phyloP scores from a whole-genome alignment of 139 green algal genomes.

The Chara braunii region DNA sequence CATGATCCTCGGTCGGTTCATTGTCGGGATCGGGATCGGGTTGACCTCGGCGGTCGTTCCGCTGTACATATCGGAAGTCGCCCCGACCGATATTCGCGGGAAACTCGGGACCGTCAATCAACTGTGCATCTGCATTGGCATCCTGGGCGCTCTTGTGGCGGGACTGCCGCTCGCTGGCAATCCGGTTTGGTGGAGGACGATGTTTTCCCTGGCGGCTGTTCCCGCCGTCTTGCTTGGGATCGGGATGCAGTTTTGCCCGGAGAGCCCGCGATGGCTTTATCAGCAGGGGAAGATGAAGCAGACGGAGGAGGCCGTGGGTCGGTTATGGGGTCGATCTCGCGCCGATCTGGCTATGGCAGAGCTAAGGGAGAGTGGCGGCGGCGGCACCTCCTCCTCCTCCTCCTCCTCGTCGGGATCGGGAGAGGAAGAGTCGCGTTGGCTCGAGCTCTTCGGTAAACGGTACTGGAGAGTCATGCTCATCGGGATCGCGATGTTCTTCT shows the following conservation, averaged over 20 bases:
- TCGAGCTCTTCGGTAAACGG: constrained; percentile 36
- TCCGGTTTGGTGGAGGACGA: constrained; percentile 63
- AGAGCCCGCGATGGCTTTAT: constrained; percentile 74
- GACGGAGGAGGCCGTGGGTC: constrained; percentile 10
- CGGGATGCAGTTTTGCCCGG: constrained; percentile 64
- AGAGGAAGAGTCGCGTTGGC: constrained; percentile 28
- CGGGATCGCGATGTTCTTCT: constrained; percentile 61
- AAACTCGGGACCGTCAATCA: constrained; percentile 87
- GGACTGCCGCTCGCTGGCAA: constrained; percentile 25
- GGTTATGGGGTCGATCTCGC: constrained; percentile 15
- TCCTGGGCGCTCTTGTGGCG: constrained; percentile 76
- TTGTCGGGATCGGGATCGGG: constrained; percentile 84
- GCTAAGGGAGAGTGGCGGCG: not conserved
- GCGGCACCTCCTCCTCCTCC: too few relatives aligned
- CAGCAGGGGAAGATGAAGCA: constrained; percentile 22
- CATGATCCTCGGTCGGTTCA: constrained; percentile 68
- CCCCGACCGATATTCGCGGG: constrained; percentile 71
- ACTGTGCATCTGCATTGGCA: constrained; percentile 89
- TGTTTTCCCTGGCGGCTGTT: constrained; percentile 68
- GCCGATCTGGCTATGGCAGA: constrained; percentile 9
- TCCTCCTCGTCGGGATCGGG: too few relatives aligned
- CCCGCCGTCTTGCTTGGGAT: constrained; percentile 63
- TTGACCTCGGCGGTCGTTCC: constrained; percentile 82
- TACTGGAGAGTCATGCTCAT: constrained; percentile 27
- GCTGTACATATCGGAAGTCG: constrained; percentile 83